Evolutionary conservation across 2,329 filamentous ascomycete genomes (phyloP).

Genomic region (Fusarium virguliforme): DNA sequence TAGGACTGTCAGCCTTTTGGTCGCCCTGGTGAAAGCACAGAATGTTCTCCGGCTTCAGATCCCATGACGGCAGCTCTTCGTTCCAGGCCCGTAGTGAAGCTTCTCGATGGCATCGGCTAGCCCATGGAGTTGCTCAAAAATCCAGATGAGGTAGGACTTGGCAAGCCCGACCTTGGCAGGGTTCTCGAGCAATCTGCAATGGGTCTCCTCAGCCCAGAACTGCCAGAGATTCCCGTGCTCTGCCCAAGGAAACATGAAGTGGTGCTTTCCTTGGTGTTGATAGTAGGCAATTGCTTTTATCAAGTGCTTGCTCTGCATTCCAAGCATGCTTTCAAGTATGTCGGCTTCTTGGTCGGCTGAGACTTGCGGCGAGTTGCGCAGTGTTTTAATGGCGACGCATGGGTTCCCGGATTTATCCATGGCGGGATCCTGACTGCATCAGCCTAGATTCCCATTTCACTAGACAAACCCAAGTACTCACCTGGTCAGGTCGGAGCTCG

Average conservation of each 20-base stretch:
- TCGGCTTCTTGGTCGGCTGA: neutral
- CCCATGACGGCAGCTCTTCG: neutral
- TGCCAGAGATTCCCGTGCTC: conserved; percentile 1
- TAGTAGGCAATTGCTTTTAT: neutral
- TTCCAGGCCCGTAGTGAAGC: neutral
- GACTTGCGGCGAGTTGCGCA: rapidly evolving
- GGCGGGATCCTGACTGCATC: neutral
- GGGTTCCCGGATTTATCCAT: neutral
- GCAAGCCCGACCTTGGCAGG: neutral
- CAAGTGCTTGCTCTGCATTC: neutral
- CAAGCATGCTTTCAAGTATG: neutral
- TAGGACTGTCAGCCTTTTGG: neutral
- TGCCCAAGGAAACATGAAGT: conserved; percentile 2
- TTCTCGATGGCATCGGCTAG: neutral
- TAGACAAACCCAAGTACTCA: neutral
- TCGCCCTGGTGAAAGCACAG: neutral
- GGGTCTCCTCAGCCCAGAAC: neutral
- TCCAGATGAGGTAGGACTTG: neutral
- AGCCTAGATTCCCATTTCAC: neutral
- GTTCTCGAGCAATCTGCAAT: too few species aligned
- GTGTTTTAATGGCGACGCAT: neutral
- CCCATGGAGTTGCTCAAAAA: neutral
- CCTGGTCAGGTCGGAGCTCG: neutral
- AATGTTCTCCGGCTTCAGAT: neutral
- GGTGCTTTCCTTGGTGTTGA: neutral